Conservation (phyloP, 1,284 basidiomycete species). For the Vanrija sp. region DNA sequence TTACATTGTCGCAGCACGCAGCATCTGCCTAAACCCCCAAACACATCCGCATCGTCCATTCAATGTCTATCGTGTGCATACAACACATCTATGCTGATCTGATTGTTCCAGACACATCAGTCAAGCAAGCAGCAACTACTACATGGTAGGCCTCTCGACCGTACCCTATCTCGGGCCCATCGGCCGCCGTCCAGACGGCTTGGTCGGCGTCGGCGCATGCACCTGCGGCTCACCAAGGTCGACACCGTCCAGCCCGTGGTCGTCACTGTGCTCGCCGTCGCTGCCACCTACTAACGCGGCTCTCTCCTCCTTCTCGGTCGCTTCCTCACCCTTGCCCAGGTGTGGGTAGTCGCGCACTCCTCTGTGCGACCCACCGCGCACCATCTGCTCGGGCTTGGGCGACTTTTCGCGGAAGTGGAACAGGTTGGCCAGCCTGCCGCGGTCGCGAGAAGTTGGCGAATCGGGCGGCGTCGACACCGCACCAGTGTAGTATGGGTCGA, state of each 20-base stretch:
- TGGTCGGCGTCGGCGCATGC: background rate
- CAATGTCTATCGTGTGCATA: background rate
- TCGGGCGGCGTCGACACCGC: background rate
- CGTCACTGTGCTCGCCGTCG: background rate
- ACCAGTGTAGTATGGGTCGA: conserved; percentile 9
- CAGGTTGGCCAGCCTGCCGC: conserved; percentile 5
- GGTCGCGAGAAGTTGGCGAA: background rate
- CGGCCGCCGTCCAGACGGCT: background rate
- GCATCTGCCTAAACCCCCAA: no score
- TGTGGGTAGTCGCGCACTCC: conserved; percentile 39
- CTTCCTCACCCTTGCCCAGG: conserved; percentile 18
- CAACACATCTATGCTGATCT: background rate
- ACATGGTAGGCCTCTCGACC: background rate
- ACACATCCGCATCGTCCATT: no score
- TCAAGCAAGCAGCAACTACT: no score
- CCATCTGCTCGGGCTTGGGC: background rate
- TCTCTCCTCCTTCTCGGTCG: conserved; percentile 33
- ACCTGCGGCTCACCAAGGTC: background rate
- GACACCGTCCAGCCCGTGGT: background rate
- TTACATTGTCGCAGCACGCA: no score
- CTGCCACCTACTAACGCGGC: conserved; percentile 22
- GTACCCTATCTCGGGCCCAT: background rate
- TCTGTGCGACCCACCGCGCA: conserved; percentile 25
- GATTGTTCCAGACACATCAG: background rate
- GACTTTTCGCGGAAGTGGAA: conserved; percentile 7